phyloP scores from a whole-genome alignment of 306 rosid species.

The Dryas alaskensis region DNA sequence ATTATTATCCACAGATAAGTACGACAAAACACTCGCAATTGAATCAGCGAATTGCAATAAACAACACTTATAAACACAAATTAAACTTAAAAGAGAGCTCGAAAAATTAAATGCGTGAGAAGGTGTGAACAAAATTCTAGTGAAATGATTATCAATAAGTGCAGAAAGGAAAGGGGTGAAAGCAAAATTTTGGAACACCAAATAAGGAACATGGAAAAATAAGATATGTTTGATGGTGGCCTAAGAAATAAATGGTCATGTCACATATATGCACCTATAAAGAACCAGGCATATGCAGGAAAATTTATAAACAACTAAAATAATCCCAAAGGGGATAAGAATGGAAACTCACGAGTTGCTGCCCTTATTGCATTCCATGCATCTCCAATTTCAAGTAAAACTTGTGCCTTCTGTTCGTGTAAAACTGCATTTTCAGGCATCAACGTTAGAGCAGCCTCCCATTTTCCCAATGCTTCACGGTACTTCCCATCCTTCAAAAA shows the following conservation, averaged over 20 bases:
- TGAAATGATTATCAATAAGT: not conserved
- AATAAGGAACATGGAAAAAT: not conserved
- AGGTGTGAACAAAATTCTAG: not conserved
- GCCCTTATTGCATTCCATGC: conserved; percentile 89
- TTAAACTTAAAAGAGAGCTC: not conserved
- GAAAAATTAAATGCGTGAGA: not conserved
- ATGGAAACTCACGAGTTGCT: conserved; percentile 58
- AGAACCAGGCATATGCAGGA: not conserved
- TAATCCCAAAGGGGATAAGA: conserved; percentile 13
- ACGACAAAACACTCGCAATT: conserved; percentile 6
- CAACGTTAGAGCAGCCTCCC: conserved; percentile 84
- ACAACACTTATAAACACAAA: not conserved
- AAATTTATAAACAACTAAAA: not conserved
- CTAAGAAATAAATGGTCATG: not conserved
- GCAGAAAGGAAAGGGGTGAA: not conserved
- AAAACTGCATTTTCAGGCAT: conserved; percentile 62
- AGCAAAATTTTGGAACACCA: not conserved
- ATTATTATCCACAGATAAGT: conserved; percentile 20
- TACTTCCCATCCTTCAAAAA: conserved; percentile 63
- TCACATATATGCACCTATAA: not conserved
- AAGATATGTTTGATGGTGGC: not conserved
- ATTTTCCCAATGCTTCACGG: conserved; percentile 78
- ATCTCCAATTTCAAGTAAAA: conserved; percentile 81
- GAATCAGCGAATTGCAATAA: not conserved
- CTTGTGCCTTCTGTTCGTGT: conserved; percentile 89